Conservation (phyloP, 2,329 filamentous ascomycete genomes). For the Sarocladiaceae sp. region DNA sequence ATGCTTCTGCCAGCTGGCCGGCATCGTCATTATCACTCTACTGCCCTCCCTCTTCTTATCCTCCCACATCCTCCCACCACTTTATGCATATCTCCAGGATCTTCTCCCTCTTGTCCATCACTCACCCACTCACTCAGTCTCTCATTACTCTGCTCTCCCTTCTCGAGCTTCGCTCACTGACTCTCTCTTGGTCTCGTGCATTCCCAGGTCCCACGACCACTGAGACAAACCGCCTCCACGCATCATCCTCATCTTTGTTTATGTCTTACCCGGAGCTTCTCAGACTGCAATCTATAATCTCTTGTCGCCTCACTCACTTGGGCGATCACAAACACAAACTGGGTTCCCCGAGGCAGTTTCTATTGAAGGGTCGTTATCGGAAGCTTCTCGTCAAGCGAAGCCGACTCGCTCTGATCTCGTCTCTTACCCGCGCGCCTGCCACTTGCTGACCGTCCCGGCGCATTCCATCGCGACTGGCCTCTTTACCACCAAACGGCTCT, state of each 20-base stretch:
- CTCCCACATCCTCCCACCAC: slow-evolving; percentile 19
- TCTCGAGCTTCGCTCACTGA: not conserved
- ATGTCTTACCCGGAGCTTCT: slow-evolving; percentile 5
- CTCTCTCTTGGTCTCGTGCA: not conserved
- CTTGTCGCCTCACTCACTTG: slow-evolving; percentile 1
- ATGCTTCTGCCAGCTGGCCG: slow-evolving; percentile 9
- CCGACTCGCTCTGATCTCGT: too few species aligned
- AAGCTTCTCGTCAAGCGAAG: too few species aligned
- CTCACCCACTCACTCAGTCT: not conserved
- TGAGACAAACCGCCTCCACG: too few species aligned
- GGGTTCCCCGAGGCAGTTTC: too few species aligned
- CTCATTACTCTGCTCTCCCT: not conserved
- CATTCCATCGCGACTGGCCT: not conserved
- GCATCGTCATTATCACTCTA: slow-evolving; percentile 7
- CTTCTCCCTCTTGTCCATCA: not conserved
- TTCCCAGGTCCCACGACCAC: too few species aligned
- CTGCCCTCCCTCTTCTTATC: slow-evolving; percentile 4
- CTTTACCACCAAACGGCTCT: not conserved
- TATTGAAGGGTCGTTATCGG: too few species aligned
- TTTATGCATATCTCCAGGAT: too few species aligned
- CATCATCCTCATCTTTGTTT: slow-evolving; percentile 2
- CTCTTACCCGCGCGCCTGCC: too few species aligned
- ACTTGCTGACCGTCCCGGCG: too few species aligned
- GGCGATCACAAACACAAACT: not conserved
- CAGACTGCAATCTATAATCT: slow-evolving; percentile 4